phyloP scores from a whole-genome alignment of 1,284 basidiomycete species.

The Ceratobasidium theobromae region DNA sequence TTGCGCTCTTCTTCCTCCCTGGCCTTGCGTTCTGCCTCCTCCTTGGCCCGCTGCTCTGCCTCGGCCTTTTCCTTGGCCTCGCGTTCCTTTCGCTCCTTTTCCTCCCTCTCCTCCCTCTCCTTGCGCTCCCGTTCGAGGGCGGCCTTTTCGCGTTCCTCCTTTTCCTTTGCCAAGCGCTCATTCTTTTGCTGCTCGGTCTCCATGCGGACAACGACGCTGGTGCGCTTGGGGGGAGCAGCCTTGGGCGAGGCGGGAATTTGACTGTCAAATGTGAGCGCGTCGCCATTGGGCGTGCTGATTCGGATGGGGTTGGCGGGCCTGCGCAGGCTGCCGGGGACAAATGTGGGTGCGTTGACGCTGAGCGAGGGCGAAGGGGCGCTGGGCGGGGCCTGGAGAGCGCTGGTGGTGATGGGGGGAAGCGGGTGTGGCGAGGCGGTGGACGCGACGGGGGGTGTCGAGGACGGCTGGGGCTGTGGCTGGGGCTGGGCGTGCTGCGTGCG shows the following conservation, averaged over 20 bases:
- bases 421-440: not conserved
- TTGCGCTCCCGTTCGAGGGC: conserved; percentile 40
- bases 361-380: conserved; percentile 15
- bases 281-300: conserved; percentile 45
- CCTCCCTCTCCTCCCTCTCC: conserved; percentile 38
- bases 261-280: conserved; percentile 37
- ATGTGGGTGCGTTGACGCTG: conserved; percentile 31
- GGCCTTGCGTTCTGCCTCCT: conserved; percentile 38
- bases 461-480: conserved; percentile 36
- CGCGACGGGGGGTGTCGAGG: conserved; percentile 33
- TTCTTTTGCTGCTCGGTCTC: conserved; percentile 52
- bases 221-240: conserved; percentile 42
- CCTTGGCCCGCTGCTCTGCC: conserved; percentile 35
- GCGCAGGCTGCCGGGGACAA: conserved; percentile 32
- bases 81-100: not conserved
- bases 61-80: conserved; percentile 38
- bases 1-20: conserved; percentile 37
- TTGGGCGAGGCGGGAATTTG: conserved; percentile 8
- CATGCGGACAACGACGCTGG: conserved; percentile 47
- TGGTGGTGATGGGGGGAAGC: conserved; percentile 9
- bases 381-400: conserved; percentile 2
- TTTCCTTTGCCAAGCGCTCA: conserved; percentile 45
- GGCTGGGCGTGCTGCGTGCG: conserved; percentile 36
- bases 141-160: conserved; percentile 32
- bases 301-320: conserved; percentile 38